phyloP scores from a whole-genome alignment of 1,139 yeast species.

The Sugiyamaella grinbergsii region DNA sequence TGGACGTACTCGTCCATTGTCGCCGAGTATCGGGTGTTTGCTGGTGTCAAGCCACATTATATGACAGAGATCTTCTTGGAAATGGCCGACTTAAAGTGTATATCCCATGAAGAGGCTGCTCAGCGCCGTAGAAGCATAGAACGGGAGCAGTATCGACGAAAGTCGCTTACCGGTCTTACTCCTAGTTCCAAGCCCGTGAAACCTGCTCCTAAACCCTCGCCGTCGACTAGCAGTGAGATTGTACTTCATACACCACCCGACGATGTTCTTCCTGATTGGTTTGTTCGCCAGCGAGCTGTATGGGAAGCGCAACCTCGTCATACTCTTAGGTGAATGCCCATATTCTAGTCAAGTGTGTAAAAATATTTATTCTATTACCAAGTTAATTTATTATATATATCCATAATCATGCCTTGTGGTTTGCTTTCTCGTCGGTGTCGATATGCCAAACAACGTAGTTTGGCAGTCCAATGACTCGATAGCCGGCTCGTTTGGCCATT shows the following conservation, averaged over 20 bases:
- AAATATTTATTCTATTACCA: conserved; percentile 1
- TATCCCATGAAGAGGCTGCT: conserved; percentile 32
- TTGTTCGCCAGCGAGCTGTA: conserved; percentile 56
- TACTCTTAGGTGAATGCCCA: no score
- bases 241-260: conserved; percentile 56
- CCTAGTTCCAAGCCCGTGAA: not conserved
- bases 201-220: not conserved
- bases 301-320: no score
- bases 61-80: conserved; percentile 83
- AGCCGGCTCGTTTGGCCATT: conserved; percentile 80
- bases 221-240: conserved; percentile 16
- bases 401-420: conserved; percentile 8
- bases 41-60: conserved; percentile 73
- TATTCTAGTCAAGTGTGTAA: no score
- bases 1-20: conserved; percentile 87
- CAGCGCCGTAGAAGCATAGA: conserved; percentile 28
- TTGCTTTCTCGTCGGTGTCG: conserved; percentile 36
- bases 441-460: conserved; percentile 79
- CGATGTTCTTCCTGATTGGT: conserved; percentile 70
- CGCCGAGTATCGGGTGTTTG: conserved; percentile 78
- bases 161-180: not conserved
- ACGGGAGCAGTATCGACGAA: conserved; percentile 13
- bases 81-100: conserved; percentile 49
- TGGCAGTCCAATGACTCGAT: conserved; percentile 80
- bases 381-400: no score